Conservation (phyloP, 2,329 filamentous ascomycete species). For the Nannizzia gypsea region DNA sequence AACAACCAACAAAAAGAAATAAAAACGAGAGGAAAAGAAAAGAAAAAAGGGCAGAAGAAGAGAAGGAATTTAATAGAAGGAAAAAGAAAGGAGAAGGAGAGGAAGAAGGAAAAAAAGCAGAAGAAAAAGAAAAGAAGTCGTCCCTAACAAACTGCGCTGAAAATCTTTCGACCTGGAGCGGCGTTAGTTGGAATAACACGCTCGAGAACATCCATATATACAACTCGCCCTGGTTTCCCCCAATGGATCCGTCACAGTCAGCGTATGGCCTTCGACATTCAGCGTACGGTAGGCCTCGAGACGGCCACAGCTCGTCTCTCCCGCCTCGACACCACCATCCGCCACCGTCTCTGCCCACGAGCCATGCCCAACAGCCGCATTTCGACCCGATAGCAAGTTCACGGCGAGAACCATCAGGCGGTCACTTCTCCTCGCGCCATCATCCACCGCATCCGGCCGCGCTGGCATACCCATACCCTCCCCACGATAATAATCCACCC, state of each 20-base stretch:
- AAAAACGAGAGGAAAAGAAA: background rate
- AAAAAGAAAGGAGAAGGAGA: slow-evolving; percentile 3
- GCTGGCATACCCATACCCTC: background rate
- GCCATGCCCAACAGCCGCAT: background rate
- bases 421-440: background rate
- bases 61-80: background rate
- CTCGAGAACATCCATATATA: slow-evolving; percentile 1
- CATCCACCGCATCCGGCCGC: background rate
- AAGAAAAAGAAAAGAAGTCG: background rate
- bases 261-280: background rate
- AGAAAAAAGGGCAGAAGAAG: background rate
- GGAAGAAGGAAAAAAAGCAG: background rate
- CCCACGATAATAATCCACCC: background rate
- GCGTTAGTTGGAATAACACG: background rate
- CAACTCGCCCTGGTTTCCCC: background rate
- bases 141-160: background rate
- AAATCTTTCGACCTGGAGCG: background rate
- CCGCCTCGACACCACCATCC: background rate
- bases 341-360: background rate
- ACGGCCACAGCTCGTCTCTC: background rate
- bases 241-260: slow-evolving; percentile 6
- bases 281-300: background rate
- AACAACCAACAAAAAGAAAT: background rate
- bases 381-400: background rate
- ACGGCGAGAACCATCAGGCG: background rate